A percentile compares a stretch with the other conserved stretches of the same genome.
These are phyloP conservation scores for Leishmania braziliensis DNA, from an alignment of 208 protist genomes.

Conservation along the genomic window DNA sequence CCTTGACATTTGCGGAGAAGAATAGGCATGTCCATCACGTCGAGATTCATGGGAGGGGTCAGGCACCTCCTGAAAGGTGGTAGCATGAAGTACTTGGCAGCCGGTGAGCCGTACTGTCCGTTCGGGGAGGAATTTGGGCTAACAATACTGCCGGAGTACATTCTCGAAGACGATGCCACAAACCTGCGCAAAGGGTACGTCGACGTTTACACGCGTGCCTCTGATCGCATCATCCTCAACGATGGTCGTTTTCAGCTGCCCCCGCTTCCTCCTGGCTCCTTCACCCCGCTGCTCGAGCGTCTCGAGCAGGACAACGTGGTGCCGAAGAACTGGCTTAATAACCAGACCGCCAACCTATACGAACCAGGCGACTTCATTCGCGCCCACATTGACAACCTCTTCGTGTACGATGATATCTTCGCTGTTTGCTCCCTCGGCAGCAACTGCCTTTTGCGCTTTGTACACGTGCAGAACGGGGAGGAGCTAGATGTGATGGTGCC, in stretches of 20 bases:
- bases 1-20: background rate
- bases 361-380: constrained; percentile 89
- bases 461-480: constrained; percentile 90
- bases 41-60: constrained; percentile 39
- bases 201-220: constrained; percentile 81
- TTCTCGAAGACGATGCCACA: constrained; percentile 64
- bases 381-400: constrained; percentile 91
- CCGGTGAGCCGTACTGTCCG: constrained; percentile 80
- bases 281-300: constrained; percentile 69
- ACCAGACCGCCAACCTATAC: constrained; percentile 91
- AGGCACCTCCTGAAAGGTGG: constrained; percentile 69
- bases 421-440: constrained; percentile 78
- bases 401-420: constrained; percentile 92
- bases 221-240: constrained; percentile 74
- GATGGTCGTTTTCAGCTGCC: constrained; percentile 90
- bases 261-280: constrained; percentile 67
- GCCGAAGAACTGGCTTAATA: constrained; percentile 82
- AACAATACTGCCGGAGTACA: constrained; percentile 84
- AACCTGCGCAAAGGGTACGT: constrained; percentile 79
- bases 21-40: constrained; percentile 22
- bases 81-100: constrained; percentile 71
- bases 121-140: constrained; percentile 89
- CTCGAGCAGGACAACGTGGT: constrained; percentile 82
- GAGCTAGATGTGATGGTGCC: constrained; percentile 87
- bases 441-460: constrained; percentile 82